A percentile compares a stretch with the other conserved stretches of the same genome.
Evolutionary conservation across 1,284 basidiomycete species (phyloP).

Genomic region (Puccinia triticina): DNA sequence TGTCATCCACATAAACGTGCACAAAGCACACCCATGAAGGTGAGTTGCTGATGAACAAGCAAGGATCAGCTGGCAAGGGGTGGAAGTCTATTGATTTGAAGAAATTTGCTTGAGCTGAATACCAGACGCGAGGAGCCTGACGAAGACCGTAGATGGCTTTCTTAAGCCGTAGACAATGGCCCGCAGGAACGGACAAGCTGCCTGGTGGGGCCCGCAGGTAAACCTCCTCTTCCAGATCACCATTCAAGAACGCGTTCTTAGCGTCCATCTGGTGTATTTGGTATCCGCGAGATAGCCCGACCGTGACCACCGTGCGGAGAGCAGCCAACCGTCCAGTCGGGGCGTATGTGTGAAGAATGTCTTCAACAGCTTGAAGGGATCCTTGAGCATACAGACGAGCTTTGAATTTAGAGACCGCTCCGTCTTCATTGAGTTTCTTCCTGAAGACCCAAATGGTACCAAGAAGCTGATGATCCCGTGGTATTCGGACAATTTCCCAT

Average conservation of each 20-base stretch:
- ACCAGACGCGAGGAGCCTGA: neutral
- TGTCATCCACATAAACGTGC: neutral
- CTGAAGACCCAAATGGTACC: conserved; percentile 9
- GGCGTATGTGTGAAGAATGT: neutral
- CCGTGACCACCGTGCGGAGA: neutral
- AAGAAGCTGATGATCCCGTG: neutral
- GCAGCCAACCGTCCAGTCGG: neutral
- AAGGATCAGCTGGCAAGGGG: neutral
- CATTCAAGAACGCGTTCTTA: conserved; percentile 8
- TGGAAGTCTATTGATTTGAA: neutral
- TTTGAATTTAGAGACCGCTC: neutral
- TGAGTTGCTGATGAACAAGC: neutral
- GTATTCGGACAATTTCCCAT: conserved; percentile 2
- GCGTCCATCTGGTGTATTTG: neutral
- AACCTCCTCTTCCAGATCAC: neutral
- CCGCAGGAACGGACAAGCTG: neutral
- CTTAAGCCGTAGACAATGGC: neutral
- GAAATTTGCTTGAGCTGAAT: neutral
- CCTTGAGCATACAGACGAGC: neutral
- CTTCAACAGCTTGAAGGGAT: neutral
- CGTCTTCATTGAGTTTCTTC: neutral
- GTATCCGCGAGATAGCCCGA: neutral
- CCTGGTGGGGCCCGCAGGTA: neutral
- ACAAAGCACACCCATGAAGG: neutral
- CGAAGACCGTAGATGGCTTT: neutral